Base-by-base conservation (phyloP, 2,329 filamentous ascomycete species). In the Arthrobotrys conoides region DNA sequence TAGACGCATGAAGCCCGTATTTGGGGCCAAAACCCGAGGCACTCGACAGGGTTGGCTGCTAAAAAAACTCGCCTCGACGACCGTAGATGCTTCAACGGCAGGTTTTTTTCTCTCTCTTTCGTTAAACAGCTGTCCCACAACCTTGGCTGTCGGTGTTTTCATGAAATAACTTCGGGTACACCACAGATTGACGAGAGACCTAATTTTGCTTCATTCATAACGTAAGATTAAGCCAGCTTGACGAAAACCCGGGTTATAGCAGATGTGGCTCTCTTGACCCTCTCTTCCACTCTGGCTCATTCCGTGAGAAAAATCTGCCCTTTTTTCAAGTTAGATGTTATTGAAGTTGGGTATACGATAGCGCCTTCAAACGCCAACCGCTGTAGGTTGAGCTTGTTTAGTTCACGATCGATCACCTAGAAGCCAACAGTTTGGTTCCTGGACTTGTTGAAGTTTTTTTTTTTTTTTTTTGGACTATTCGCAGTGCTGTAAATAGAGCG, bases 341-440 rank as follows among this genome's bases (percentile, higher is more conserved):
- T 61, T 9, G 41, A 44, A 20, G 57, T 12, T 41, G 33, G 36
- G n/a, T 61, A 61, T 44, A 44, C 57, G 44, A 38, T n/a, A 44
- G 36, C 57, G 57, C 57, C 36, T 9, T 61, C 20, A 36, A 44
- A 61, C 57, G 36, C 57, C 57, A 61, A 61, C 57, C 57, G 57
- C 57, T 61, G 57, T 36, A 61, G 20, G 57, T 44, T 44, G 57
- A 61, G 57, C 57, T 61, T 61, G 36, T 44, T 61, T 18, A 27
- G 36, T 24, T 61, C 57, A 61, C 4, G 44, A 44, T 61, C 4
- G 44, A 44, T 61, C 57, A 3, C 8, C 14, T 1, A 18, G 16
- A 59, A 8, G 33, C 33, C 33, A 36, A 59, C 33, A n/a, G 41
- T 59, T 59, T 16, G 51, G n/a, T 12, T 36, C 20, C 10, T 9